A percentile compares a stretch with the other conserved stretches of the same genome.
Conservation (phyloP, 2,329 filamentous ascomycete species). For the Madurella fahalii region DNA sequence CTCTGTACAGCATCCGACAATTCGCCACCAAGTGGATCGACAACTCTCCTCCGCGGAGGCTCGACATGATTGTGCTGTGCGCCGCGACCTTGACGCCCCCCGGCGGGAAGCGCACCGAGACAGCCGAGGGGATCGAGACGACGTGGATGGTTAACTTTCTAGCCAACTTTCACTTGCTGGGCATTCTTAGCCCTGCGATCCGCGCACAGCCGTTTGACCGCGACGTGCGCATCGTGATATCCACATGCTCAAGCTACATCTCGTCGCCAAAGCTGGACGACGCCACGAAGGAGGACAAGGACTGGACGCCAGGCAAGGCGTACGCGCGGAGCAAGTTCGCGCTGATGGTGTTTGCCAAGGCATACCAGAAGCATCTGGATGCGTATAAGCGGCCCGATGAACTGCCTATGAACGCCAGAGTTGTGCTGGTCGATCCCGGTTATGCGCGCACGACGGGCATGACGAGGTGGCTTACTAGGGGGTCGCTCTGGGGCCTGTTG, state of each 20-base stretch:
- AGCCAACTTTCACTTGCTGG: conserved; percentile 90
- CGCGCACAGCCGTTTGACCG: conserved; percentile 89
- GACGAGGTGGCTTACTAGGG: conserved; percentile 79
- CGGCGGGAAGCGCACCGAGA: conserved; percentile 56
- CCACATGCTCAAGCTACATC: conserved; percentile 86
- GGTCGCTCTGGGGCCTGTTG: conserved; percentile 73
- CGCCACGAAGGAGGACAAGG: conserved; percentile 36
- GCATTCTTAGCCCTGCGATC: conserved; percentile 85
- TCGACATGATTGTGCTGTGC: conserved; percentile 90
- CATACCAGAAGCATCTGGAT: conserved; percentile 89
- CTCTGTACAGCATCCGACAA: conserved; percentile 81
- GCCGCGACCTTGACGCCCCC: conserved; percentile 72
- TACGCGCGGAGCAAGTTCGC: conserved; percentile 71
- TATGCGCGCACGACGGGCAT: conserved; percentile 81
- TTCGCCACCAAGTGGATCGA: conserved; percentile 99
- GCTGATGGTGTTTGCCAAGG: conserved; percentile 80
- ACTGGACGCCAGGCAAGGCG: conserved; percentile 53
- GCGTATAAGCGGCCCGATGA: conserved; percentile 80
- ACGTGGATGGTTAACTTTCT: conserved; percentile 96
- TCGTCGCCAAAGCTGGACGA: conserved; percentile 62
- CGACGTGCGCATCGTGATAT: conserved; percentile 82
- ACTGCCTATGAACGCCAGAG: conserved; percentile 74
- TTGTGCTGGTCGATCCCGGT: conserved; percentile 85
- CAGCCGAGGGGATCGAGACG: conserved; percentile 76
- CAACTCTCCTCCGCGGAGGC: conserved; percentile 79